Conservation (phyloP, 352 stramenopile genomes). For the Phytophthora nicotianae region DNA sequence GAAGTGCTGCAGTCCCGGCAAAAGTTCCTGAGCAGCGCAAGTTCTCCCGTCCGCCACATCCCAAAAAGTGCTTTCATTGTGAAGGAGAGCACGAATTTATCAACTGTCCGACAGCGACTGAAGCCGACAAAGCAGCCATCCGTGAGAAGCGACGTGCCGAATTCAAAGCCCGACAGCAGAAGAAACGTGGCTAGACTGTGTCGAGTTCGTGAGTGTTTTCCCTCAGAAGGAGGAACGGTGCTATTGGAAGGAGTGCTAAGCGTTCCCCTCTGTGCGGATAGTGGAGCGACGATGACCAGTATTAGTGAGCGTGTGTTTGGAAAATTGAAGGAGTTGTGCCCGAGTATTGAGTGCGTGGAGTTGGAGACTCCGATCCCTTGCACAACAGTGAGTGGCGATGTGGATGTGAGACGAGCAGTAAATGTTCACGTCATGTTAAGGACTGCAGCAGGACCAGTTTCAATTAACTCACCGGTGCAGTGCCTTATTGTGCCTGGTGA, state of each 20-base stretch:
- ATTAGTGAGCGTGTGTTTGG: constrained; percentile 11
- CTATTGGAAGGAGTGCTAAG: constrained; percentile 9
- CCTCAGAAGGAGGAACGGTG: constrained; percentile 2
- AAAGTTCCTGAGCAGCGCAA: not conserved
- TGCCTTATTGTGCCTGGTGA: constrained; percentile 8
- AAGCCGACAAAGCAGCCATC: constrained; percentile 17
- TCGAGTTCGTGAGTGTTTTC: constrained; percentile 6
- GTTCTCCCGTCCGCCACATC: not conserved
- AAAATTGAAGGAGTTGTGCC: not conserved
- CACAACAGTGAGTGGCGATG: too few relatives aligned
- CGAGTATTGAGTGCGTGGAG: not conserved
- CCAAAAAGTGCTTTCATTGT: constrained; percentile 12
- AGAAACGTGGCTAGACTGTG: constrained; percentile 2
- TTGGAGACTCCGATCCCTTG: not conserved
- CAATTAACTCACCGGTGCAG: constrained; percentile 1
- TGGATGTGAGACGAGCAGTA: too few relatives aligned
- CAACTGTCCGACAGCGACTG: constrained; percentile 7
- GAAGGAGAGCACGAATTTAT: constrained; percentile 11
- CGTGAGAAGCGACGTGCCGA: too few relatives aligned
- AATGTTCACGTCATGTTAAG: constrained; percentile 6
- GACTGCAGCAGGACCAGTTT: constrained; percentile 3
- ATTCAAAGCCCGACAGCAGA: not conserved
- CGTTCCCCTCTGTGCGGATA: constrained; percentile 12
- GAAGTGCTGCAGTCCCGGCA: not conserved
- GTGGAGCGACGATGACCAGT: constrained; percentile 3